A percentile compares a stretch with the other conserved stretches of the same genome.
phyloP scores from a whole-genome alignment of 805 yeast species.

The Pichia cephalocereana region DNA sequence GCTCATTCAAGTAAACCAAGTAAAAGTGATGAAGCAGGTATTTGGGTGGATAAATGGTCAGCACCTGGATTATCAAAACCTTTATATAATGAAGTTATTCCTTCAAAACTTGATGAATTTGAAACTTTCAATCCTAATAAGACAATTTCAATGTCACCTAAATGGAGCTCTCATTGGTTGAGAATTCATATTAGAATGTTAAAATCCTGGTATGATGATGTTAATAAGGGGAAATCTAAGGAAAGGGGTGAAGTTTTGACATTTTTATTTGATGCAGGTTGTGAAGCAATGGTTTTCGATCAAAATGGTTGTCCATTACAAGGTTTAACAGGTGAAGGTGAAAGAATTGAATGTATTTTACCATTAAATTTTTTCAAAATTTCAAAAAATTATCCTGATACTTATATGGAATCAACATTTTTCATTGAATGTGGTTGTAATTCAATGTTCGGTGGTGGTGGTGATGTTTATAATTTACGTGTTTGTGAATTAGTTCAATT shows the following conservation, averaged over 20 bases:
- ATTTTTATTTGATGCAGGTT: conserved; percentile 62
- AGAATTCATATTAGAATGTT: conserved; percentile 61
- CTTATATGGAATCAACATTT: conserved; percentile 47
- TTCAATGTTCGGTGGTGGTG: conserved; percentile 74
- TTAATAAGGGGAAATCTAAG: conserved; percentile 36
- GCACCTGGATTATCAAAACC: conserved; percentile 69
- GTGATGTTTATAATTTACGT: conserved; percentile 54
- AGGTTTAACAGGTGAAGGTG: conserved; percentile 83
- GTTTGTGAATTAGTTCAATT: conserved; percentile 77
- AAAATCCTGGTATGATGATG: conserved; percentile 39
- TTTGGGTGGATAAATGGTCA: conserved; percentile 56
- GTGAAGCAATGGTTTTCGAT: conserved; percentile 77
- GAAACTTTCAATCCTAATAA: conserved; percentile 59
- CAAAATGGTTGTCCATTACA: conserved; percentile 60
- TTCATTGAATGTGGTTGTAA: conserved; percentile 89
- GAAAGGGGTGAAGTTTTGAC: conserved; percentile 4
- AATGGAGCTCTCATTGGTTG: conserved; percentile 98
- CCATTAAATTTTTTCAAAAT: conserved; percentile 43
- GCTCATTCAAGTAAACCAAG: conserved; percentile 24
- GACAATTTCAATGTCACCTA: conserved; percentile 64
- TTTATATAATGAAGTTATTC: conserved; percentile 49
- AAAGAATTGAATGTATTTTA: conserved; percentile 63
- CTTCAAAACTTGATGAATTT: conserved; percentile 37
- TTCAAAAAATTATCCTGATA: neutral
- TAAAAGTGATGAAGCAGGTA: conserved; percentile 25